Evolutionary conservation across 2,329 filamentous ascomycete genomes (phyloP).

Genomic region (Neonectria sp.): DNA sequence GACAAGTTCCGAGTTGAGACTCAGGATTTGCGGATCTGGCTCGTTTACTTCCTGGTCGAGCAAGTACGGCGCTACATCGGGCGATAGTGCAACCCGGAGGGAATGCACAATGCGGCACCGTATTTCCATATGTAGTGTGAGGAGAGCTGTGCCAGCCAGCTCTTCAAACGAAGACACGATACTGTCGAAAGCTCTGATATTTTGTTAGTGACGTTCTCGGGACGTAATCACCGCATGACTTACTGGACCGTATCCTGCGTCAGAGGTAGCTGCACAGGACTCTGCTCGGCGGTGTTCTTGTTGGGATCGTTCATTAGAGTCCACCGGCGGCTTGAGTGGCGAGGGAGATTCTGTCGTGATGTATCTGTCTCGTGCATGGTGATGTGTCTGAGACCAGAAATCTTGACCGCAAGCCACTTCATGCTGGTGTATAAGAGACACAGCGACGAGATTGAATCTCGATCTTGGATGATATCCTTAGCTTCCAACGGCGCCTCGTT

Average conservation of each 20-base stretch:
- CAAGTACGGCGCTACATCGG: conserved; percentile 72
- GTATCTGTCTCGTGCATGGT: conserved; percentile 80
- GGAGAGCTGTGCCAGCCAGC: conserved; percentile 82
- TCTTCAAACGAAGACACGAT: conserved; percentile 88
- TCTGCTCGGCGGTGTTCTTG: conserved; percentile 72
- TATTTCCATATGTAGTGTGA: conserved; percentile 91
- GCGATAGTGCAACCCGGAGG: conserved; percentile 75
- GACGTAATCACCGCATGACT: conserved; percentile 52
- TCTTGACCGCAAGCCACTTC: conserved; percentile 94
- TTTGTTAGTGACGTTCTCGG: conserved; percentile 41
- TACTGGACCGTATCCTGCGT: conserved; percentile 87
- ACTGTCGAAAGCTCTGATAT: conserved; percentile 81
- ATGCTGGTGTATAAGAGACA: conserved; percentile 96
- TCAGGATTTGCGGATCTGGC: conserved; percentile 85
- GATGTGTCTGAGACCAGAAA: conserved; percentile 86
- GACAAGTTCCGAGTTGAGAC: conserved; percentile 87
- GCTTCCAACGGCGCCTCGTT: conserved; percentile 76
- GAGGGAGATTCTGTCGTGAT: conserved; percentile 67
- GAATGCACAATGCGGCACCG: conserved; percentile 89
- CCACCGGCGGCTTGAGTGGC: conserved; percentile 82
- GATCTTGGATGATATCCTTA: conserved; percentile 90
- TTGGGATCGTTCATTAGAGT: conserved; percentile 80
- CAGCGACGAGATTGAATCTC: conserved; percentile 86
- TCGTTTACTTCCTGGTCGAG: conserved; percentile 82
- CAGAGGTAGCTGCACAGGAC: conserved; percentile 86